Percentiles rank a stretch among this genome's conserved stretches.
Evolutionary conservation across 768 basidiomycete genomes (phyloP).

Genomic region (Amanita thiersii): DNA sequence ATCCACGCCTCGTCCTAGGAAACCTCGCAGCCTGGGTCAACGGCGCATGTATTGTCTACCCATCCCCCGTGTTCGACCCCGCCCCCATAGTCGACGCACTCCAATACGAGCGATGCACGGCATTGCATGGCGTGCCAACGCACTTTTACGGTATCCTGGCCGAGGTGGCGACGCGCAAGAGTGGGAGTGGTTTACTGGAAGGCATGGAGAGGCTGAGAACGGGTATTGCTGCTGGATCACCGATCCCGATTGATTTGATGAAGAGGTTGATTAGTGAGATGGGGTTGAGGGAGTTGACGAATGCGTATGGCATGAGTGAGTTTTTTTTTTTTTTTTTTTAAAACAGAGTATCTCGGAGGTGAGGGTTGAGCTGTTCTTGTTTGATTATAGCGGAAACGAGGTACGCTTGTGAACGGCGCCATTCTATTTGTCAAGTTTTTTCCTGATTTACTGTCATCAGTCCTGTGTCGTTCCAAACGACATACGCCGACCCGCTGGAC

Average conservation of each 20-base stretch:
- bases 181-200: constrained; percentile 23
- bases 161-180: constrained; percentile 51
- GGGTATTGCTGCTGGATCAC: constrained; percentile 75
- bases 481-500: constrained; percentile 53
- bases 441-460: constrained; percentile 22
- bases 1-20: constrained; percentile 67
- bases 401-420: constrained; percentile 18
- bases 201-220: constrained; percentile 37
- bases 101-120: constrained; percentile 63
- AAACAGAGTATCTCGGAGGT: too few relatives aligned
- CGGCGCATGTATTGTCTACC: constrained; percentile 68
- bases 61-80: constrained; percentile 59
- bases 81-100: constrained; percentile 62
- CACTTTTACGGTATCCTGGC: constrained; percentile 72
- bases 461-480: constrained; percentile 80
- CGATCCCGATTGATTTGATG: constrained; percentile 78
- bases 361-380: too few relatives aligned
- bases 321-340: constrained; percentile 11
- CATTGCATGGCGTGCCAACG: constrained; percentile 79
- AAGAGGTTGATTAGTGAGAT: constrained; percentile 56
- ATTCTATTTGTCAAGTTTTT: background rate
- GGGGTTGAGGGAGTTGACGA: constrained; percentile 64
- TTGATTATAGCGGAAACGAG: constrained; percentile 58
- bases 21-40: constrained; percentile 76
- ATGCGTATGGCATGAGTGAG: constrained; percentile 85